Evolutionary conservation across 192 early-diverging fungal species (phyloP), one percentile per base, ranked within the genome.

Genomic region (Geosiphon pyriformis): DNA sequence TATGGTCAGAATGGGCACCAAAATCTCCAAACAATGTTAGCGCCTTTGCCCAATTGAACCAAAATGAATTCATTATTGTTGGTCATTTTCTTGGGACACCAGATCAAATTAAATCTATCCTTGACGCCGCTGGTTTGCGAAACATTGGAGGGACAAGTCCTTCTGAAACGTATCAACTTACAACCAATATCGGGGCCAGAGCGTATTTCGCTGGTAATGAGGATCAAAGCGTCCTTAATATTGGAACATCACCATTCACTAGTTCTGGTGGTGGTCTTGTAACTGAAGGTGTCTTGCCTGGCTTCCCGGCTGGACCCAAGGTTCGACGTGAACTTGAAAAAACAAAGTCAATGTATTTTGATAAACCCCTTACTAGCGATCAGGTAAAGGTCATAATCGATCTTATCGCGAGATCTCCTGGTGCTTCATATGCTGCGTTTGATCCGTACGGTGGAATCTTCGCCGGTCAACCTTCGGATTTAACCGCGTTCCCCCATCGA

Each of bases 301-400:
- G 6, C 4, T 37, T 29, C 23, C 22, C 50, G 12, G 10, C 64
- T 22, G 52, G 32, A 3, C 52, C 22, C 35, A 25, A 54, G 30
- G 30, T 33, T 54, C 29, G 11, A 23, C 35, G 64, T 20, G 64
- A 65, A 37, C 0, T 18, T 23, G 50, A 25, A 35, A 65, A 65
- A 37, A 55, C 50, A 8, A 65, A 65, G 42, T 52, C 64, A 25
- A 55, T 65, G 22, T 65, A 34, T 42, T 65, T 65, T 34, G 35
- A 15, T 42, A n/a, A 23, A 12, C 8, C 32, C 18, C 54, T 65
- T 1, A 54, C 29, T 15, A 23, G 20, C 25, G 52, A 30, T 7
- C 20, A 53, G n/a, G 37, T 42, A 18, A 55, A 22, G 4, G 34
- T 23, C 25, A 53, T 65, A 17, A 37, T 29, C 8, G 35, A 33